Evolutionary conservation across 2,329 filamentous ascomycete species (phyloP).

Genomic region (Emericellopsis atlantica): DNA sequence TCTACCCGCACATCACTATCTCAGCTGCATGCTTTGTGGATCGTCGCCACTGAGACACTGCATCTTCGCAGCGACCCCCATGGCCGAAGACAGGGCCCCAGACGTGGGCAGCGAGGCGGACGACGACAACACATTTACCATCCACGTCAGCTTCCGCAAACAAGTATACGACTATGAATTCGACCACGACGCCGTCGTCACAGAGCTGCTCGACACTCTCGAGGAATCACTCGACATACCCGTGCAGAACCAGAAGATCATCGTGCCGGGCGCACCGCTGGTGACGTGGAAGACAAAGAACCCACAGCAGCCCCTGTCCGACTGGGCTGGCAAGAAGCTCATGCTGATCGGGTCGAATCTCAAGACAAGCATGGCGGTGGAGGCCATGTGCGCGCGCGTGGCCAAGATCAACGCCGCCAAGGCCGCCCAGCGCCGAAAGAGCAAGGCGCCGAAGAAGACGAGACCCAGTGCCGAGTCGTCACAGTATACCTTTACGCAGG

Average conservation of each 20-base stretch:
- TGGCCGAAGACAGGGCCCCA: background rate
- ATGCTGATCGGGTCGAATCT: conserved; percentile 52
- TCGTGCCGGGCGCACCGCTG: conserved; percentile 52
- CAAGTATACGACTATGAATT: conserved; percentile 29
- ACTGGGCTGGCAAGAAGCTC: conserved; percentile 44
- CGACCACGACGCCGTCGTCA: conserved; percentile 30
- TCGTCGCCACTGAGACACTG: background rate
- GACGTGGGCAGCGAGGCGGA: background rate
- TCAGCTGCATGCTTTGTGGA: background rate
- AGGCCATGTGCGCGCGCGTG: conserved; percentile 32
- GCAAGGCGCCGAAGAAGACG: conserved; percentile 5
- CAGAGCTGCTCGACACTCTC: conserved; percentile 49
- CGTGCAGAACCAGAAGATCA: conserved; percentile 52
- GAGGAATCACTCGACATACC: conserved; percentile 45
- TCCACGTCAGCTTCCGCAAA: conserved; percentile 34
- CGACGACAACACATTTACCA: conserved; percentile 14
- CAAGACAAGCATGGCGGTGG: conserved; percentile 43
- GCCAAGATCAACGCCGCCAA: conserved; percentile 12
- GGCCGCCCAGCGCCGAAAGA: conserved; percentile 7
- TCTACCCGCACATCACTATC: background rate
- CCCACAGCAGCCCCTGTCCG: conserved; percentile 31
- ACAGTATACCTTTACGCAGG: conserved; percentile 68
- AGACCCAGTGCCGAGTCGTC: conserved; percentile 28
- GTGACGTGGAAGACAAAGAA: conserved; percentile 53
- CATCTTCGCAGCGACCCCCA: background rate